A percentile compares a stretch with the other conserved stretches of the same genome.
Evolutionary conservation across 2,329 filamentous ascomycete species (phyloP).

Genomic region (Beauveria sp.): DNA sequence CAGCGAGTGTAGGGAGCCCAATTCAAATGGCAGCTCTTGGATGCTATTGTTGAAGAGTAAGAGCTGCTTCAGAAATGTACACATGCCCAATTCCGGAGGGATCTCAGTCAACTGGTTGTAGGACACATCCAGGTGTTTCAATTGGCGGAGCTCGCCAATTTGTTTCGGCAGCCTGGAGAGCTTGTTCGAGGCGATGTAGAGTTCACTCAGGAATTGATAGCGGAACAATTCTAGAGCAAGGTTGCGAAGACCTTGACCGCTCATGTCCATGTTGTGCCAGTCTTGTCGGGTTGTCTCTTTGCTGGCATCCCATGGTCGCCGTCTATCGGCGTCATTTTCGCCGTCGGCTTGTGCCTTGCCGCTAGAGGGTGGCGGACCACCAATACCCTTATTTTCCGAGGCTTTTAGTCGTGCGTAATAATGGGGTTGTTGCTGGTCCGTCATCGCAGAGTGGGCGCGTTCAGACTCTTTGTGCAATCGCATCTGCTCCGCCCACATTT

Average conservation of each 20-base stretch:
- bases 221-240: conserved; percentile 73
- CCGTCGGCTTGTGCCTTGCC: conserved; percentile 40
- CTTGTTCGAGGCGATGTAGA: conserved; percentile 92
- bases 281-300: conserved; percentile 64
- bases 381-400: conserved; percentile 60
- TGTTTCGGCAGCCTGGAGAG: conserved; percentile 69
- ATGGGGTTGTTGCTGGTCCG: conserved; percentile 55
- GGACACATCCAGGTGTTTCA: conserved; percentile 80
- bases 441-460: conserved; percentile 64
- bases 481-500: conserved; percentile 85
- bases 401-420: conserved; percentile 68
- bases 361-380: conserved; percentile 42
- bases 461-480: conserved; percentile 71
- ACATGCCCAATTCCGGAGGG: conserved; percentile 92
- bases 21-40: conserved; percentile 70
- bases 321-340: conserved; percentile 51
- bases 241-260: conserved; percentile 86
- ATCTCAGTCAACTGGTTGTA: conserved; percentile 77
- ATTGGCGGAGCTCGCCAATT: conserved; percentile 73
- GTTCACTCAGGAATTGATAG: conserved; percentile 82
- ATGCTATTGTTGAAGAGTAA: conserved; percentile 88
- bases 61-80: conserved; percentile 80
- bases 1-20: conserved; percentile 82
- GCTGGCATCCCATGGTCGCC: conserved; percentile 58
- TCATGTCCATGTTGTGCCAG: conserved; percentile 91